Conservation (phyloP, 768 basidiomycete species). For the Sporobolomyces phaffii region DNA sequence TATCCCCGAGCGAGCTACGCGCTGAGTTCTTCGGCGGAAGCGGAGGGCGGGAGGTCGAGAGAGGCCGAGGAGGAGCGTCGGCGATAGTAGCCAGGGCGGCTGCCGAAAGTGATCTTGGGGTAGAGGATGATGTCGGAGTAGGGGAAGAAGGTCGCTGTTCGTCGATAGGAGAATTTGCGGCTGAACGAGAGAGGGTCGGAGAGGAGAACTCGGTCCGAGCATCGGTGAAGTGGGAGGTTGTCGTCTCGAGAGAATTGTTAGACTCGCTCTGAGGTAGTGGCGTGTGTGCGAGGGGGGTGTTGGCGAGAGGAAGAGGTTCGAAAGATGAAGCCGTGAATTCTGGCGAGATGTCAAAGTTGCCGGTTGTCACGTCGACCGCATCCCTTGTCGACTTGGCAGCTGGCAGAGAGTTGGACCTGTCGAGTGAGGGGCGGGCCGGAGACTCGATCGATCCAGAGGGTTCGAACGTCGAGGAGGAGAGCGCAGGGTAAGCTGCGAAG, state of each 20-base stretch:
- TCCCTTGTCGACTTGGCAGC: background rate
- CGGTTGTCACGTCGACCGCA: background rate
- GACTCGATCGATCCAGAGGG: background rate
- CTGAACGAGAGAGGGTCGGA: background rate
- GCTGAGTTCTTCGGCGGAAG: conserved; percentile 22
- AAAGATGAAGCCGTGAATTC: background rate
- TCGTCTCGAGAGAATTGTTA: background rate
- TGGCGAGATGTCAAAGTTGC: background rate
- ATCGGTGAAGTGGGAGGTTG: conserved; percentile 4
- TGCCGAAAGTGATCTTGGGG: conserved; percentile 5
- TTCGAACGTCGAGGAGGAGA: background rate
- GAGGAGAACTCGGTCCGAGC: conserved; percentile 4
- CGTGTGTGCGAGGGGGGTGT: conserved; percentile 2
- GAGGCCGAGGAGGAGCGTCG: conserved; percentile 20
- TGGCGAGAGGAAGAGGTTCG: background rate
- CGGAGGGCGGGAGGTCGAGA: background rate
- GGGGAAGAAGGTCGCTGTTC: background rate
- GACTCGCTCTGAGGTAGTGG: conserved; percentile 3
- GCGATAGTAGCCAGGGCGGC: conserved; percentile 16
- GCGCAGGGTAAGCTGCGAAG: background rate
- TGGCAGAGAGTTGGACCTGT: background rate
- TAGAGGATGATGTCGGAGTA: no score
- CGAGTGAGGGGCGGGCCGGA: background rate
- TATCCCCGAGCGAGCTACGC: background rate
- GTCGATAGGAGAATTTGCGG: background rate